These are phyloP conservation scores for Lentinula edodes DNA, from an alignment of 768 basidiomycete species.

Conservation along the genomic window DNA sequence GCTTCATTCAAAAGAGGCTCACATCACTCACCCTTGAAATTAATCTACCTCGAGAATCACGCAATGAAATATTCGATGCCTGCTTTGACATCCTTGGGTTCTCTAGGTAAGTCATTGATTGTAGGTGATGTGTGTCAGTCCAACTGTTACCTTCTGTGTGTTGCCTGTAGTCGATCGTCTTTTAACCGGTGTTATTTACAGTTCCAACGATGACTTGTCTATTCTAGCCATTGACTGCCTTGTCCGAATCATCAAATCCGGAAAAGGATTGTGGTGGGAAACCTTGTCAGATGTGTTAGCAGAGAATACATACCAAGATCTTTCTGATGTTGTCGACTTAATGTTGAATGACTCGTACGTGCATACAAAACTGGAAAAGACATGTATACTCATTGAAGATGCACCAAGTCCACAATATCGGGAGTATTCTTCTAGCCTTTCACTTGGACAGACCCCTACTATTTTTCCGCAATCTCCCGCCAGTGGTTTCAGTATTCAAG, in stretches of 20 bases:
- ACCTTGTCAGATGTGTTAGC: not conserved
- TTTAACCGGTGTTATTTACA: not conserved
- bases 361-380: not conserved
- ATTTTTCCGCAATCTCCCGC: not conserved
- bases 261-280: not conserved
- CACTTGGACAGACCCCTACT: not conserved
- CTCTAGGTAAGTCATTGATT: not conserved
- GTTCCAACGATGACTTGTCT: not conserved
- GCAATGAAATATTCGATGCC: not conserved
- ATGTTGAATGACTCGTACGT: not conserved
- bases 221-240: not conserved
- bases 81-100: not conserved
- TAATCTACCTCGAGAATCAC: not conserved
- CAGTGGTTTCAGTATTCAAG: not conserved
- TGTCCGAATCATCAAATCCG: not conserved
- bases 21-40: not conserved
- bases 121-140: not conserved
- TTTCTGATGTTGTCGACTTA: not conserved
- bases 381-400: not conserved
- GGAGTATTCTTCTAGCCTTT: not conserved
- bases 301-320: not conserved
- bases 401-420: not conserved
- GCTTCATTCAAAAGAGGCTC: not conserved
- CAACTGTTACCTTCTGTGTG: not conserved
- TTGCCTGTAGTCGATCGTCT: not conserved